Evolutionary conservation across 2,329 filamentous ascomycete genomes (phyloP).

Genomic region (Trichoderma citrinoviride): DNA sequence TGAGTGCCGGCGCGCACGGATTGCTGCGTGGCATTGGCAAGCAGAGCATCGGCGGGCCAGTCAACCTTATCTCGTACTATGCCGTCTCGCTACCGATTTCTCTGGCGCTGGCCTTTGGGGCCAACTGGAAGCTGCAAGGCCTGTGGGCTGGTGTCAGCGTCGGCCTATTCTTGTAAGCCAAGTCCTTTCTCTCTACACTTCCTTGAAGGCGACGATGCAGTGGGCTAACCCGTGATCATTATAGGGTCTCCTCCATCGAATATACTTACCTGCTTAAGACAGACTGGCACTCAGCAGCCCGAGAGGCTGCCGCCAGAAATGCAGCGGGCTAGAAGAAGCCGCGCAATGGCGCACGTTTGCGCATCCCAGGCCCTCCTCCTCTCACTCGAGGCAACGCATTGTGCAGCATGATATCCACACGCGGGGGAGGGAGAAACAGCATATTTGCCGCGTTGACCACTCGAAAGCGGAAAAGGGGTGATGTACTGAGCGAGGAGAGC

Average conservation of each 20-base stretch:
- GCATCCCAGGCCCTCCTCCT: neutral
- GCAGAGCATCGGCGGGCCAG: constrained; percentile 86
- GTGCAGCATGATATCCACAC: neutral
- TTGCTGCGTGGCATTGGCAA: constrained; percentile 82
- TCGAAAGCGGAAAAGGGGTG: neutral
- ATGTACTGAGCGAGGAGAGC: neutral
- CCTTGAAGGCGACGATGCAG: neutral
- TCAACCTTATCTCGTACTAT: constrained; percentile 86
- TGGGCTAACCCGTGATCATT: neutral
- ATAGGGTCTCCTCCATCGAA: constrained; percentile 52
- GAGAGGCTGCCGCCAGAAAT: constrained; percentile 53
- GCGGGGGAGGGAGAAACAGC: neutral
- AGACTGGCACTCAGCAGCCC: constrained; percentile 53
- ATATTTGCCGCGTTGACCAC: neutral
- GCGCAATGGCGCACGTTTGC: neutral
- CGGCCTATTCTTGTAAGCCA: constrained; percentile 61
- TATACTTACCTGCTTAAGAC: constrained; percentile 52
- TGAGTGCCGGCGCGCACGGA: constrained; percentile 78
- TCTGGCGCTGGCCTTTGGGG: constrained; percentile 72
- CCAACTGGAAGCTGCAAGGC: constrained; percentile 73
- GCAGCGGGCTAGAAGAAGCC: constrained; percentile 39
- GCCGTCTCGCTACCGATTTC: constrained; percentile 79
- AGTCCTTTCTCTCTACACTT: neutral
- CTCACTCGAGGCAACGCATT: neutral
- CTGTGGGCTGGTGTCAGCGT: constrained; percentile 78